A percentile compares a stretch with the other conserved stretches of the same genome.
These are phyloP conservation scores for Didymella sp. DNA, from an alignment of 2,329 filamentous ascomycete species.

Conservation along the genomic window DNA sequence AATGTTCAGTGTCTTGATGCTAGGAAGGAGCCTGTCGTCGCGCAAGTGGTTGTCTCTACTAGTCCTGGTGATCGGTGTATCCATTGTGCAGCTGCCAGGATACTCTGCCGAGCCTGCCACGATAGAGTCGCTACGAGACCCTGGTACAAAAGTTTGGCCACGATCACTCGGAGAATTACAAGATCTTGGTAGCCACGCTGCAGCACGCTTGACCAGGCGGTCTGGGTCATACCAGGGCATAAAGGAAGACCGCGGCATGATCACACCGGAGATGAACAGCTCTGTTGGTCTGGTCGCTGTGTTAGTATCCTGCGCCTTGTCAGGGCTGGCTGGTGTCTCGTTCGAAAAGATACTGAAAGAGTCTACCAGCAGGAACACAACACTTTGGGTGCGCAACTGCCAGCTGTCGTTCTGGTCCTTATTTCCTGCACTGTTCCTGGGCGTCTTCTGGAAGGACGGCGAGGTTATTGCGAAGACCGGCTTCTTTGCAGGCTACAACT, in stretches of 20 bases:
- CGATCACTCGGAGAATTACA: slow-evolving; percentile 79
- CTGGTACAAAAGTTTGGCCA: slow-evolving; percentile 61
- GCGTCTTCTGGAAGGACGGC: slow-evolving; percentile 86
- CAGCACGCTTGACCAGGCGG: slow-evolving; percentile 60
- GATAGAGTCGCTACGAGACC: slow-evolving; percentile 66
- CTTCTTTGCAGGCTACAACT: slow-evolving; percentile 95
- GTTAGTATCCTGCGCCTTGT: slow-evolving; percentile 77
- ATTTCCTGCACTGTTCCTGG: slow-evolving; percentile 85
- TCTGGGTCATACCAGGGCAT: slow-evolving; percentile 94
- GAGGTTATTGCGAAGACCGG: slow-evolving; percentile 81
- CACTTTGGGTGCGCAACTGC: slow-evolving; percentile 92
- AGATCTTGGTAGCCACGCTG: slow-evolving; percentile 63
- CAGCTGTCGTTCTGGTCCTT: slow-evolving; percentile 94
- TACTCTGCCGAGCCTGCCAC: slow-evolving; percentile 59
- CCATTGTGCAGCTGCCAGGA: slow-evolving; percentile 80
- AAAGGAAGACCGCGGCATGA: slow-evolving; percentile 64
- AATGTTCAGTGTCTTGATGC: slow-evolving; percentile 80
- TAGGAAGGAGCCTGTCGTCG: slow-evolving; percentile 72
- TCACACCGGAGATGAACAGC: slow-evolving; percentile 71
- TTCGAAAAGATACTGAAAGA: slow-evolving; percentile 94
- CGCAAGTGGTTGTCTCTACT: slow-evolving; percentile 83
- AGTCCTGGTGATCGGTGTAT: slow-evolving; percentile 80
- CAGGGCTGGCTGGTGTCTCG: slow-evolving; percentile 83
- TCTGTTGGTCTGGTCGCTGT: slow-evolving; percentile 81
- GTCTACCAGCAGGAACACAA: slow-evolving; percentile 72